Conservation (phyloP, 805 yeast species). For the Wickerhamiella musiphila region DNA sequence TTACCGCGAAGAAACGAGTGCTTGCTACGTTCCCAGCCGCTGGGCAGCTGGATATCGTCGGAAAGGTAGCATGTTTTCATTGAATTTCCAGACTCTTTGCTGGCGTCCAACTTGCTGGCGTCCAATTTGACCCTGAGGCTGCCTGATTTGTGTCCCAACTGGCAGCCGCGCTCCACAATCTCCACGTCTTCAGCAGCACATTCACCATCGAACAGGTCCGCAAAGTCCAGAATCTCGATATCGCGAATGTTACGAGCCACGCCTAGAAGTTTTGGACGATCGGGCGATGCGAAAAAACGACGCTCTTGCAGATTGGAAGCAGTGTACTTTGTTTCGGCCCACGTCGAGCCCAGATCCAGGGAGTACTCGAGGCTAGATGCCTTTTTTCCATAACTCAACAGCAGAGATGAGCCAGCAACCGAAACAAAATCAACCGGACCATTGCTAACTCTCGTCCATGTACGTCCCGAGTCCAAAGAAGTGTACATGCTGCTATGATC, state of each 20-base stretch:
- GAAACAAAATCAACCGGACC: too few relatives aligned
- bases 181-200: not conserved
- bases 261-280: not conserved
- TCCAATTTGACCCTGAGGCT: not conserved
- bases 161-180: not conserved
- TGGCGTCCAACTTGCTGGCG: not conserved
- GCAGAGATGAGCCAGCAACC: too few relatives aligned
- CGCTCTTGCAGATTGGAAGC: too few relatives aligned
- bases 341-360: not conserved
- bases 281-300: not conserved
- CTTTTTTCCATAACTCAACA: too few relatives aligned
- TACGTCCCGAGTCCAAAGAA: too few relatives aligned
- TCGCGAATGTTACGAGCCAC: not conserved
- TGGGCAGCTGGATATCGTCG: too few relatives aligned
- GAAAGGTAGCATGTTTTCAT: not conserved
- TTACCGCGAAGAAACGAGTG: conserved; percentile 28
- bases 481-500: too few relatives aligned
- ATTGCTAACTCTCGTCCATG: too few relatives aligned
- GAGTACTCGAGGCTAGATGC: not conserved
- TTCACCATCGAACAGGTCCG: not conserved
- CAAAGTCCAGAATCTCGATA: not conserved
- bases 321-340: too few relatives aligned
- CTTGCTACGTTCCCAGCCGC: too few relatives aligned
- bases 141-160: not conserved
- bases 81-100: not conserved